These are phyloP conservation scores for Spiromastix sp. DNA, from an alignment of 2,329 filamentous ascomycete species.

Conservation along the genomic window DNA sequence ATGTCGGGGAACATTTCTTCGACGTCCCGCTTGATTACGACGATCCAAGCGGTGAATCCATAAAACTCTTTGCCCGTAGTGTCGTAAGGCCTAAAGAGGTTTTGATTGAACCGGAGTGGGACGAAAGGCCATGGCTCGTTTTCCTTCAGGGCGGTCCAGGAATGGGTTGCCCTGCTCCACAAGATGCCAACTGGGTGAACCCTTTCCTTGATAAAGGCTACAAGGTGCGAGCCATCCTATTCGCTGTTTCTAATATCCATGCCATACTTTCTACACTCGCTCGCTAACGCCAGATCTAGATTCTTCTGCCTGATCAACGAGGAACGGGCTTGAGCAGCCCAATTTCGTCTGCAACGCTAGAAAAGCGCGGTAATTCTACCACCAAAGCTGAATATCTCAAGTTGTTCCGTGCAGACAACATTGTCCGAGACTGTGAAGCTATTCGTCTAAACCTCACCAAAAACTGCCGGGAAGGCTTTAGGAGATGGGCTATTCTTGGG, in stretches of 20 bases:
- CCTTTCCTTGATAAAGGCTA: constrained; percentile 69
- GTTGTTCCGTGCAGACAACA: constrained; percentile 78
- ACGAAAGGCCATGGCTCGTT: constrained; percentile 48
- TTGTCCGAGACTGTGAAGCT: constrained; percentile 81
- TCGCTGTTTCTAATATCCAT: background rate
- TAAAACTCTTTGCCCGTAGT: constrained; percentile 70
- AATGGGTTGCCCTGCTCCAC: constrained; percentile 63
- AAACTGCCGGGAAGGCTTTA: constrained; percentile 57
- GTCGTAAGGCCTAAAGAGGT: constrained; percentile 56
- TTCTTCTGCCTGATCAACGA: constrained; percentile 79
- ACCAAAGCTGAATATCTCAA: constrained; percentile 73
- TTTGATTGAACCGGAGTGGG: constrained; percentile 39
- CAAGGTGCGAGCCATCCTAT: constrained; percentile 43
- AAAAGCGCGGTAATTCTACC: constrained; percentile 49
- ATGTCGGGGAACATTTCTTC: constrained; percentile 75
- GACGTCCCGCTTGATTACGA: constrained; percentile 73
- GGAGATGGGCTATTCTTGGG: constrained; percentile 77
- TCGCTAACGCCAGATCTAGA: constrained; percentile 16
- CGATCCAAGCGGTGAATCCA: constrained; percentile 47
- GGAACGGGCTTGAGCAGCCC: constrained; percentile 80
- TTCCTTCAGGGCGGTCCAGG: constrained; percentile 84
- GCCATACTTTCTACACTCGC: background rate
- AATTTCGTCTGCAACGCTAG: constrained; percentile 62
- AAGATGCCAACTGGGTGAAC: constrained; percentile 61
- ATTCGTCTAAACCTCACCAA: constrained; percentile 64